phyloP scores from a whole-genome alignment of 78 protist species.

The Neovahlkampfia damariscottae region DNA sequence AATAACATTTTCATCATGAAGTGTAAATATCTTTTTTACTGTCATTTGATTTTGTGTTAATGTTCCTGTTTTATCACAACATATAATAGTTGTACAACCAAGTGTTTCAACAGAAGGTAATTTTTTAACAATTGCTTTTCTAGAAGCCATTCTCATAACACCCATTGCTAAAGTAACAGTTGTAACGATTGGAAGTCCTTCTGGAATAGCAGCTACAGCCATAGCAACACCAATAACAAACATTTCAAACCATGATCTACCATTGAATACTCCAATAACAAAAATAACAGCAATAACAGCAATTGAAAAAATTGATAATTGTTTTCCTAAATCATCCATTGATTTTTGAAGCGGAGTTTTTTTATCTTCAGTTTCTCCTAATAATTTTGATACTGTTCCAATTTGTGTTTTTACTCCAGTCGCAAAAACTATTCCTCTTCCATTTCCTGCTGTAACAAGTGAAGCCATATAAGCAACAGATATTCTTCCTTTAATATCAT shows the following conservation, averaged over 20 bases:
- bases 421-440: slow-evolving; percentile 30
- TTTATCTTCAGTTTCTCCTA: slow-evolving; percentile 25
- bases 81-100: slow-evolving; percentile 79
- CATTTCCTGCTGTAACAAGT: slow-evolving; percentile 32
- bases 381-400: slow-evolving; percentile 39
- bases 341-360: slow-evolving; percentile 62
- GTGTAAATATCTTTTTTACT: slow-evolving; percentile 19
- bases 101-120: slow-evolving; percentile 88
- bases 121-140: slow-evolving; percentile 69
- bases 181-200: slow-evolving; percentile 87
- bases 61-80: slow-evolving; percentile 96
- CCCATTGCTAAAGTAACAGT: slow-evolving; percentile 79
- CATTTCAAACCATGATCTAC: slow-evolving; percentile 24
- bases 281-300: slow-evolving; percentile 21
- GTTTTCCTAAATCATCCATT: slow-evolving; percentile 62
- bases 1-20: not conserved
- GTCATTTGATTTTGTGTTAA: slow-evolving; percentile 84
- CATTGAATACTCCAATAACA: slow-evolving; percentile 31
- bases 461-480: slow-evolving; percentile 41
- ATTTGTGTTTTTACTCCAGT: slow-evolving; percentile 52
- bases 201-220: slow-evolving; percentile 88
- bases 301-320: slow-evolving; percentile 40
- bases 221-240: slow-evolving; percentile 64
- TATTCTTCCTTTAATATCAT: not conserved
- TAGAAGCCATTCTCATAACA: slow-evolving; percentile 61